These are phyloP conservation scores for Takakia lepidozioides DNA, from an alignment of 225 moss, liverwort and hornwort species.

Conservation along the genomic window DNA sequence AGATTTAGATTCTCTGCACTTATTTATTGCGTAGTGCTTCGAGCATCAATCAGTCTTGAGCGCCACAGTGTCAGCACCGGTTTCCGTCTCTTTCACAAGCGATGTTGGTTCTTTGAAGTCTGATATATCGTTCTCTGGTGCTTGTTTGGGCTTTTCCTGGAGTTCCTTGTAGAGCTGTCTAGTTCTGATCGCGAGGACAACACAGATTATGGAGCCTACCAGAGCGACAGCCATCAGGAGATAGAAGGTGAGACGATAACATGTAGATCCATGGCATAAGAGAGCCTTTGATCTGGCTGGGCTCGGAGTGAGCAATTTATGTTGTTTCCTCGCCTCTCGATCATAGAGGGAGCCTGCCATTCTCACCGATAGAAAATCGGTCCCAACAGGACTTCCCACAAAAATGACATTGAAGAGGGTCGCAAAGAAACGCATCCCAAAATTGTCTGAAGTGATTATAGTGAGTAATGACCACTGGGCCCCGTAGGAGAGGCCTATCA, in stretches of 20 bases:
- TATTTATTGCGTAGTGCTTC: too few relatives aligned
- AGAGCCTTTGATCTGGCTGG: background rate
- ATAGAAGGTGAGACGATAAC: conserved; percentile 21
- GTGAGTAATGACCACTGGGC: conserved; percentile 28
- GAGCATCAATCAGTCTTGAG: too few relatives aligned
- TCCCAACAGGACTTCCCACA: conserved; percentile 23
- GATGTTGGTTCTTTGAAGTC: too few relatives aligned
- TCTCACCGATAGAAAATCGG: conserved; percentile 23
- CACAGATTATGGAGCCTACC: conserved; percentile 16
- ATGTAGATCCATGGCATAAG: conserved; percentile 11
- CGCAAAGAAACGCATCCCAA: conserved; percentile 35
- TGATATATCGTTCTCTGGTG: too few relatives aligned
- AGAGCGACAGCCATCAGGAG: conserved; percentile 28
- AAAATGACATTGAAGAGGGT: conserved; percentile 32
- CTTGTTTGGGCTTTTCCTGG: too few relatives aligned
- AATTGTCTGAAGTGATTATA: conserved; percentile 37
- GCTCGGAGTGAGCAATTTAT: too few relatives aligned
- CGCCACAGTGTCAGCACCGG: too few relatives aligned
- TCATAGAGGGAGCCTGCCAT: conserved; percentile 20
- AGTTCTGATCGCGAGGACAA: conserved; percentile 21
- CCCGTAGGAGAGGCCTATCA: conserved; percentile 37
- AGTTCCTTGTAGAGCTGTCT: conserved; percentile 18
- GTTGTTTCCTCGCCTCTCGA: conserved; percentile 17
- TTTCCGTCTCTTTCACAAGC: too few relatives aligned
- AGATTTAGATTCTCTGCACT: too few relatives aligned